Conservation (phyloP, 2,329 filamentous ascomycete species). For the Neodidymelliopsis sp. region DNA sequence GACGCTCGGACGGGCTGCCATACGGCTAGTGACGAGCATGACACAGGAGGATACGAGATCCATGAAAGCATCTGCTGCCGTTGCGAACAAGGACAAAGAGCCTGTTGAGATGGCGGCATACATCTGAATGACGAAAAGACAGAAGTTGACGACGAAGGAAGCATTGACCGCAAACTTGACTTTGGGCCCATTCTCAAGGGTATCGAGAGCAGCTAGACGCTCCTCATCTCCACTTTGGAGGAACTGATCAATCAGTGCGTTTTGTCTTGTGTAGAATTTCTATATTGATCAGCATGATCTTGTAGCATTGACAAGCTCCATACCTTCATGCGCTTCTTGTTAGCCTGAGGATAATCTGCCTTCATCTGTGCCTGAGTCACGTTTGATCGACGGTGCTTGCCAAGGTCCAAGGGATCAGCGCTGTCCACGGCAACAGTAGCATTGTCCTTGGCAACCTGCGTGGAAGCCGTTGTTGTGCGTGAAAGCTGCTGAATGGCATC, state of each 20-base stretch:
- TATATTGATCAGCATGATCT: conserved; percentile 17
- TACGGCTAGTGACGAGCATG: conserved; percentile 66
- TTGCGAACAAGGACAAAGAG: conserved; percentile 69
- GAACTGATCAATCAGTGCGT: conserved; percentile 56
- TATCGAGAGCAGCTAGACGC: conserved; percentile 59
- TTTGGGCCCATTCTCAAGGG: conserved; percentile 55
- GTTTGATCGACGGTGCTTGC: conserved; percentile 43
- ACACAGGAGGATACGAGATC: conserved; percentile 70
- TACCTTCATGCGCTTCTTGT: conserved; percentile 47
- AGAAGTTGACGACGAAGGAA: conserved; percentile 51
- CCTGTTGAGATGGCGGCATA: conserved; percentile 66
- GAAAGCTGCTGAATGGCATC: conserved; percentile 39
- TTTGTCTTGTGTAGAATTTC: conserved; percentile 53
- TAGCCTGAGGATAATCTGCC: conserved; percentile 54
- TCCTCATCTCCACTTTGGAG: conserved; percentile 65
- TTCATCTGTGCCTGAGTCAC: conserved; percentile 57
- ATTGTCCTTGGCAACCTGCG: conserved; percentile 34
- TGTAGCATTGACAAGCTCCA: not conserved
- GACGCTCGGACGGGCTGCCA: conserved; percentile 66
- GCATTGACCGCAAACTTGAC: conserved; percentile 51
- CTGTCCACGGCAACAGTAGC: conserved; percentile 23
- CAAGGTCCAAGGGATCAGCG: conserved; percentile 49
- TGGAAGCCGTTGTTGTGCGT: conserved; percentile 26
- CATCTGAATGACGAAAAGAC: conserved; percentile 64
- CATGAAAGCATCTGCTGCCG: conserved; percentile 72